Conservation (phyloP, 2,329 filamentous ascomycete species). For the Diaporthe vexans region DNA sequence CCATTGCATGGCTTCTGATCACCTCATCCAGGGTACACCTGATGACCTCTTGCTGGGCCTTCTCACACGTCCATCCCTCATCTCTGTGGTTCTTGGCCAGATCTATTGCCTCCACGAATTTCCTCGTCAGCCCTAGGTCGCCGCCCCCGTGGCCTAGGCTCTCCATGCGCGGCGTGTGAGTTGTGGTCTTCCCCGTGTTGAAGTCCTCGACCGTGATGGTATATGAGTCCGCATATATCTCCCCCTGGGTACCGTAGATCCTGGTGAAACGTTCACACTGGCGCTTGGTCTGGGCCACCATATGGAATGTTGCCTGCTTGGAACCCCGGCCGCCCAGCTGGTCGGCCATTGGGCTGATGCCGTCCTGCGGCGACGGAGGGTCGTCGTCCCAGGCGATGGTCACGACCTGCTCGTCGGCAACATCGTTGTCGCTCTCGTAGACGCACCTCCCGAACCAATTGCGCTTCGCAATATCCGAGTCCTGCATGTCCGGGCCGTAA, state of each 20-base stretch:
- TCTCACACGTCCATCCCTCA: constrained; percentile 72
- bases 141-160: constrained; percentile 79
- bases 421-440: constrained; percentile 92
- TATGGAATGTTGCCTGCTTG: constrained; percentile 92
- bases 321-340: constrained; percentile 66
- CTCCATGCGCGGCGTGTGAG: constrained; percentile 72
- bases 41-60: constrained; percentile 81
- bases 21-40: constrained; percentile 90
- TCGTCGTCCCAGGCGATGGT: constrained; percentile 90
- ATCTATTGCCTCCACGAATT: constrained; percentile 87
- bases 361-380: constrained; percentile 49
- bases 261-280: constrained; percentile 88
- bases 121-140: constrained; percentile 82
- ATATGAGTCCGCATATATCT: constrained; percentile 86
- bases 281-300: constrained; percentile 90
- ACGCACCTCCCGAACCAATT: constrained; percentile 97
- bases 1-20: constrained; percentile 90
- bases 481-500: constrained; percentile 64
- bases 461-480: constrained; percentile 61
- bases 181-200: constrained; percentile 65
- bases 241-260: constrained; percentile 88
- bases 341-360: constrained; percentile 42
- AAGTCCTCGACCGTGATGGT: constrained; percentile 85
- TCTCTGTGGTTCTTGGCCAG: constrained; percentile 83
- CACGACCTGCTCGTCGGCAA: constrained; percentile 93